A percentile compares a stretch with the other conserved stretches of the same genome.
Conservation (phyloP, 345 rosid genomes). For the Eucalyptus caleyi region DNA sequence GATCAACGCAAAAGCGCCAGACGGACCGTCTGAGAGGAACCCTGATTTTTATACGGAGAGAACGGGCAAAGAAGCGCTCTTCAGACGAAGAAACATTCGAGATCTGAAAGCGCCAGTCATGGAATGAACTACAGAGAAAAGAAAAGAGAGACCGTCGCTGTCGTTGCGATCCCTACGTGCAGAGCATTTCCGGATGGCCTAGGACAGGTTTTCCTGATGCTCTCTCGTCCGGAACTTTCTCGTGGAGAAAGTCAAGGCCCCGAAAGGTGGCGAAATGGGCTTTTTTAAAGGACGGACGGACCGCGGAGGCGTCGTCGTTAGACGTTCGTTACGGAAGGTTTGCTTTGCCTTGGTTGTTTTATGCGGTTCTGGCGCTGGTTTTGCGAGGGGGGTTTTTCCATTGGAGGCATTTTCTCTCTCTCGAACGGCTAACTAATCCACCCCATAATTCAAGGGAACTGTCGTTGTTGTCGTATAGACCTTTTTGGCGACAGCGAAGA, state of each 20-base stretch:
- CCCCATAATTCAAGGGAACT: neutral
- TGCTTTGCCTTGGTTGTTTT: neutral
- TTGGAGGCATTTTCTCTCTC: neutral
- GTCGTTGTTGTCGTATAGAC: neutral
- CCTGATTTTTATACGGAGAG: neutral
- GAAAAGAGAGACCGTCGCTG: neutral
- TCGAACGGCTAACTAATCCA: neutral
- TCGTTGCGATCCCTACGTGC: neutral
- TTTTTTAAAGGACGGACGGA: neutral
- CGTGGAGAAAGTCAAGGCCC: conserved; percentile 24
- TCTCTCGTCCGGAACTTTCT: conserved; percentile 29
- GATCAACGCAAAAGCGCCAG: neutral
- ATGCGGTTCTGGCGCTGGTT: neutral
- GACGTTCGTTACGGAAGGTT: neutral
- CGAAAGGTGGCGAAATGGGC: neutral
- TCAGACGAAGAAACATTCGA: neutral
- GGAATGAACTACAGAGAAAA: neutral
- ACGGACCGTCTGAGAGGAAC: neutral
- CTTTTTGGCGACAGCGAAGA: neutral
- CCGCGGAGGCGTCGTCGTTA: neutral
- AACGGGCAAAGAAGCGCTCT: neutral
- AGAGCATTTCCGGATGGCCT: neutral
- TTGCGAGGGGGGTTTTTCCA: neutral
- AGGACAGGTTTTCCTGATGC: neutral
- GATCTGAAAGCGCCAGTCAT: neutral